Conservation (phyloP, 805 yeast genomes). For the Nakazawaea ernobii region DNA sequence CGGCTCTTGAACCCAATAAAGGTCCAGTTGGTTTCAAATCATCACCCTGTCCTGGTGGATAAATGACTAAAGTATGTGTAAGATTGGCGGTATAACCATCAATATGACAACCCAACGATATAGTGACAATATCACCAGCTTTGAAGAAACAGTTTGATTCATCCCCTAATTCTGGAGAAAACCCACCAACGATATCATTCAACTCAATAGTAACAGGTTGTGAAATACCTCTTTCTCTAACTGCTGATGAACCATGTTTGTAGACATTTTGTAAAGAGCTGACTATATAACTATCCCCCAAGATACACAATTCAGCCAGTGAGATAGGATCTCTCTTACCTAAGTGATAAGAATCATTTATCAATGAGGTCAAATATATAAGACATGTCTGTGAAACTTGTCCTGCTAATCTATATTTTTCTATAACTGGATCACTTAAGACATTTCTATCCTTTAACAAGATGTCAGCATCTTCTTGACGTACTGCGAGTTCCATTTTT, state of each 20-base stretch:
- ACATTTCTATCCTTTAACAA: constrained; percentile 69
- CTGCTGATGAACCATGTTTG: constrained; percentile 43
- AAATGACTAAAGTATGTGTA: constrained; percentile 82
- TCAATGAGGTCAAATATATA: constrained; percentile 55
- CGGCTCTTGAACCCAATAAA: constrained; percentile 77
- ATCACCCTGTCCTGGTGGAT: constrained; percentile 53
- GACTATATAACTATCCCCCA: constrained; percentile 72
- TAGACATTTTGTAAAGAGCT: constrained; percentile 55
- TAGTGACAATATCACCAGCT: constrained; percentile 82
- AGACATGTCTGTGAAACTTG: constrained; percentile 82
- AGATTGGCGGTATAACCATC: constrained; percentile 91
- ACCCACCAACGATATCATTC: constrained; percentile 71
- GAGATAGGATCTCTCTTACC: constrained; percentile 42
- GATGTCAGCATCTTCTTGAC: constrained; percentile 67
- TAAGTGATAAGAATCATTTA: constrained; percentile 70
- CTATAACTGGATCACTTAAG: constrained; percentile 54
- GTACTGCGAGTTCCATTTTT: constrained; percentile 67
- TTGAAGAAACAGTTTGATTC: constrained; percentile 38
- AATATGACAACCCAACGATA: constrained; percentile 83
- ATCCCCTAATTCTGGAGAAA: constrained; percentile 81
- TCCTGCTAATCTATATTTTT: constrained; percentile 86
- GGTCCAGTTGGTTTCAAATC: constrained; percentile 64
- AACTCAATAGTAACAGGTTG: constrained; percentile 87
- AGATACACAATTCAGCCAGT: constrained; percentile 68
- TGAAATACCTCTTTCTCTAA: constrained; percentile 87